Evolutionary conservation across 129 eudicot genomes (phyloP).

Genomic region (Flaveria linearis): DNA sequence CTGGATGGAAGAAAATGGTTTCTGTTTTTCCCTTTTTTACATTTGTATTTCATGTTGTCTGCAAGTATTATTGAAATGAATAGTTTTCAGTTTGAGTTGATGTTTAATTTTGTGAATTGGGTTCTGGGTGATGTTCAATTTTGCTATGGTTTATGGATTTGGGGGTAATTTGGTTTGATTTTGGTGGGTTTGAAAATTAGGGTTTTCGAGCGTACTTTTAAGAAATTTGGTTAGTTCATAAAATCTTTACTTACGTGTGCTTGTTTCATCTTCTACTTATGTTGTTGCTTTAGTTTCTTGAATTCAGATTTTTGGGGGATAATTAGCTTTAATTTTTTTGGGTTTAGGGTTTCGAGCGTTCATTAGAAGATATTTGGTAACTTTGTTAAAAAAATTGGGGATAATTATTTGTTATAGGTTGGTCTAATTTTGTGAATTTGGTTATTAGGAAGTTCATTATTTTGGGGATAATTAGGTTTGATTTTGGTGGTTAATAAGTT

Average conservation of each 20-base stretch:
- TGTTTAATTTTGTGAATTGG: conserved; percentile 23
- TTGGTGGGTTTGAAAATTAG: conserved; percentile 16
- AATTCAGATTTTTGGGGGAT: neutral
- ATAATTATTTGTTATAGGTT: neutral
- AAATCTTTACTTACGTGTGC: neutral
- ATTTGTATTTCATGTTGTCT: neutral
- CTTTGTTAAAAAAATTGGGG: too few species aligned
- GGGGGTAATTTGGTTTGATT: conserved; percentile 4
- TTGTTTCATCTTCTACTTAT: neutral
- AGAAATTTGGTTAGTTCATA: neutral
- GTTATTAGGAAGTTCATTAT: neutral
- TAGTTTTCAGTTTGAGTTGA: neutral
- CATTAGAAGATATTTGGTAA: neutral
- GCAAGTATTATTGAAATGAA: neutral
- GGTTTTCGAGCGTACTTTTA: neutral
- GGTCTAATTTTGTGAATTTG: neutral
- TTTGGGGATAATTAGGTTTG: neutral
- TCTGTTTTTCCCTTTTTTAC: conserved; percentile 26
- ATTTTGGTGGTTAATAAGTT: neutral
- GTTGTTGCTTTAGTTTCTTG: neutral
- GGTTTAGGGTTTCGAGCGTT: neutral
- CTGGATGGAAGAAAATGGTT: conserved; percentile 80
- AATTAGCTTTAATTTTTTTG: neutral
- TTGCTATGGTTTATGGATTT: neutral
- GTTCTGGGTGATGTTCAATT: conserved; percentile 20